These are phyloP conservation scores for Leccinum pellstonianum DNA, from an alignment of 768 basidiomycete species.

Conservation along the genomic window DNA sequence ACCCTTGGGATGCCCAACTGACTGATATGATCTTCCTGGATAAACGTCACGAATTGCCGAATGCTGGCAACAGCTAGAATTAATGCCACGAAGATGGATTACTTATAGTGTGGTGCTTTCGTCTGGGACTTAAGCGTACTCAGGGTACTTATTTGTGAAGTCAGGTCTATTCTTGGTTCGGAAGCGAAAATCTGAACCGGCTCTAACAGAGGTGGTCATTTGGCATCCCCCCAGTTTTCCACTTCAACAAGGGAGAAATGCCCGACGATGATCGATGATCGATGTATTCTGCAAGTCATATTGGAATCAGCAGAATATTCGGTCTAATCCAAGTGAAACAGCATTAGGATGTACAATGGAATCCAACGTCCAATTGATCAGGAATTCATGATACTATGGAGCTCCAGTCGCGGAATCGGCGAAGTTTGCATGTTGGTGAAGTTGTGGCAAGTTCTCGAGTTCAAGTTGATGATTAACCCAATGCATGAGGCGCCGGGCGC, in stretches of 20 bases:
- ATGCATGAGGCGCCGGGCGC: too few species aligned
- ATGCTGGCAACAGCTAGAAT: too few species aligned
- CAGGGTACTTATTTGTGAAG: too few species aligned
- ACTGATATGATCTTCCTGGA: conserved; percentile 82
- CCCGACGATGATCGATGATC: background rate
- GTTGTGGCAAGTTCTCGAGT: too few species aligned
- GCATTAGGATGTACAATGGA: background rate
- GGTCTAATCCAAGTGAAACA: background rate
- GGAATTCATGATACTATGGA: background rate
- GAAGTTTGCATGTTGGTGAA: too few species aligned
- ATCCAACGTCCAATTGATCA: conserved; percentile 3
- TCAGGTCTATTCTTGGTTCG: too few species aligned
- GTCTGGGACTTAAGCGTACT: too few species aligned
- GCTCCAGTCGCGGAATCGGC: too few species aligned
- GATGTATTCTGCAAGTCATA: background rate
- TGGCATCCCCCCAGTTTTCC: background rate
- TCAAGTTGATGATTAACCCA: too few species aligned
- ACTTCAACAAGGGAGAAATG: background rate
- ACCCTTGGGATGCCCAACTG: conserved; percentile 63
- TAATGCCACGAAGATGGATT: conserved; percentile 53
- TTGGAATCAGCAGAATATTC: background rate
- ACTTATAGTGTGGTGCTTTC: background rate
- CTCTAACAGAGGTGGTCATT: background rate
- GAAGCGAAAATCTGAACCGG: background rate
- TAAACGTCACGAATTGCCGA: conserved; percentile 78